Base-by-base conservation (phyloP, 2,329 filamentous ascomycete species). In the Xylariomycetidae sp. region DNA sequence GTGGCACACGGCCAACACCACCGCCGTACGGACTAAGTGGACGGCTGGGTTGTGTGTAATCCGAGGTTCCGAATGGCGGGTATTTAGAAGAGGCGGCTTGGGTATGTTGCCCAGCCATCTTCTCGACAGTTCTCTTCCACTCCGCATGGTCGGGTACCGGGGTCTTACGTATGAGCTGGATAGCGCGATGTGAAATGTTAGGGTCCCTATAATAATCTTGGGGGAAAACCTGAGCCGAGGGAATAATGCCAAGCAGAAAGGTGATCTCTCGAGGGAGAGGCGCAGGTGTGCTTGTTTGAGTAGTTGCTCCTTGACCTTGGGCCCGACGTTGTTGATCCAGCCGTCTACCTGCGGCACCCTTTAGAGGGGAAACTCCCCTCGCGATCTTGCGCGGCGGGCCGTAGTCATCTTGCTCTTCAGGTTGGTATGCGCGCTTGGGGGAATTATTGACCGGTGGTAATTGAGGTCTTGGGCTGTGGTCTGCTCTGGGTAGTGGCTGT, bases 351-450 rank as follows among this genome's bases (percentile, higher is more conserved):
- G 90, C 88, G 2, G 87, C 86, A 11, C 88, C 88, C 58, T 97
- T 98, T 23, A 97, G 72, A 0, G 94, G 92, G 5, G 90, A 97
- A 36, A 86, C 88, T n/a, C 84, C 89, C 27, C 94, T 80, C 30
- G 82, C 77, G 32, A 96, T 74, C 58, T 97, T 96, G 48, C 89
- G 85, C 1, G 88, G 87, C 14, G 85, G 82, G 45, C 79, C 79
- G 23, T 72, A 65, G 34, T 82, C 79, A 40, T 82, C 81, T 23
- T 87, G 82, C 25, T 95, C 88, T 38, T 89, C 85, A 9, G 58
- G 46, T 3, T 72, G 75, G 25, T 80, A 73, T 0, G 81, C 72
- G 27, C 82, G 70, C 54, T 80, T 80, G 2, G 76, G 75, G 3
- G 75, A 80, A 34, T 74, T 70, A 14, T 66, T 67, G 5, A 60